phyloP scores from a whole-genome alignment of 2,329 filamentous ascomycete species.

The Aureobasidium sp. region DNA sequence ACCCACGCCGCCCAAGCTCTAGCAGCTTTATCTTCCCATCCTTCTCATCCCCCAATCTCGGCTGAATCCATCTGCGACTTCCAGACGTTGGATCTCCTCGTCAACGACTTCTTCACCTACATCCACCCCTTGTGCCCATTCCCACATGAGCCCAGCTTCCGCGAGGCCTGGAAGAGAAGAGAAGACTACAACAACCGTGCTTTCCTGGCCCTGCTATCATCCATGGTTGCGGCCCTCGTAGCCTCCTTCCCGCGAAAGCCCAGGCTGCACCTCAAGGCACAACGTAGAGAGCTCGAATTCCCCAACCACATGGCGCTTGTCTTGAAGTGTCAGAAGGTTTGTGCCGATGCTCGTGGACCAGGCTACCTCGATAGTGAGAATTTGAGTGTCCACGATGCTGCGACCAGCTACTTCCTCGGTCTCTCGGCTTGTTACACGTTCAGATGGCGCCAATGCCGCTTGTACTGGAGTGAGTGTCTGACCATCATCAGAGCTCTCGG shows the following conservation, averaged over 20 bases:
- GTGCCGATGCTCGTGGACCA: constrained; percentile 58
- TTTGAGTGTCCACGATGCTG: constrained; percentile 56
- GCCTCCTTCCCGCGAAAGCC: constrained; percentile 70
- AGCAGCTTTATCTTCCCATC: constrained; percentile 42
- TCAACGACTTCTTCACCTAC: constrained; percentile 79
- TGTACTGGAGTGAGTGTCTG: constrained; percentile 67
- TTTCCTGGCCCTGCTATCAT: constrained; percentile 64
- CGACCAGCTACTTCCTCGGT: constrained; percentile 69
- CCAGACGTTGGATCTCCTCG: constrained; percentile 59
- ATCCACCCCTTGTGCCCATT: constrained; percentile 72
- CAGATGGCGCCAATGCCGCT: constrained; percentile 58
- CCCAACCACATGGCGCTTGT: constrained; percentile 64
- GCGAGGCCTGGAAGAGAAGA: constrained; percentile 58
- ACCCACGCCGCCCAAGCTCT: constrained; percentile 49
- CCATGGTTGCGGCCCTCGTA: constrained; percentile 68
- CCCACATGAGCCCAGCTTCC: constrained; percentile 71
- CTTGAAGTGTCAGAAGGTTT: constrained; percentile 63
- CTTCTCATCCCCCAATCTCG: constrained; percentile 37
- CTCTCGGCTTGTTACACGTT: constrained; percentile 61
- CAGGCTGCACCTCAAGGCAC: constrained; percentile 60
- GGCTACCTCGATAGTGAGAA: constrained; percentile 48
- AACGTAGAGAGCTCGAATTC: constrained; percentile 58
- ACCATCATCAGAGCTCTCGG: constrained; percentile 62
- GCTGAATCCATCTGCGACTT: constrained; percentile 66
- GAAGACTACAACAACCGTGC: constrained; percentile 60